Conservation (phyloP, 1,284 basidiomycete species). For the Cryptococcus sp. region DNA sequence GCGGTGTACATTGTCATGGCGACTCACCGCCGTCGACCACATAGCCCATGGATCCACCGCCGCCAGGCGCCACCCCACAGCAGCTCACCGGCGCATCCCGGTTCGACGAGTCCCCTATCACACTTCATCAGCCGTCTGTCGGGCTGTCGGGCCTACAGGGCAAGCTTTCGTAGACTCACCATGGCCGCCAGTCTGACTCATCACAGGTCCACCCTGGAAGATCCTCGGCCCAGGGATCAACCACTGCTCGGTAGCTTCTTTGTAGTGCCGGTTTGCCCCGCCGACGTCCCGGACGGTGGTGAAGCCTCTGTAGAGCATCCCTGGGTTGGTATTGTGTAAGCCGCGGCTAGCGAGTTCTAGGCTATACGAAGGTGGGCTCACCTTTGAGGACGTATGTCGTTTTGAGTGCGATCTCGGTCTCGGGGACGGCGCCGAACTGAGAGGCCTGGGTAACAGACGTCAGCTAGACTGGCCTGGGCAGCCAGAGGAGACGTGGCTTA, state of each 20-base stretch:
- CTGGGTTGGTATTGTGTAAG: no score
- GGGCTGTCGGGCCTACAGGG: no score
- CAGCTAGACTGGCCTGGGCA: conserved; percentile 1
- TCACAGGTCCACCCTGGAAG: conserved; percentile 53
- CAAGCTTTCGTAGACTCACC: conserved; percentile 35
- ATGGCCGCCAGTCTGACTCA: conserved; percentile 56
- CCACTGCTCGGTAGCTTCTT: conserved; percentile 52
- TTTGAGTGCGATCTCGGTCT: conserved; percentile 49
- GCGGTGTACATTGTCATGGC: neutral
- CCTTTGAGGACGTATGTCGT: conserved; percentile 52
- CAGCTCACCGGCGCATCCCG: conserved; percentile 38
- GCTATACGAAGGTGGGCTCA: conserved; percentile 9
- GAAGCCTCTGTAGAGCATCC: conserved; percentile 55
- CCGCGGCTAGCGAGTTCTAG: no score
- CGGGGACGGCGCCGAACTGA: conserved; percentile 42
- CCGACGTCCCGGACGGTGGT: conserved; percentile 56
- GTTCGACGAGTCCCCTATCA: neutral
- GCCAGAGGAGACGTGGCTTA: conserved; percentile 4
- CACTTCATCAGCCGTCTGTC: neutral
- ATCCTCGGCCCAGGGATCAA: conserved; percentile 53
- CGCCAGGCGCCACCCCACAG: conserved; percentile 33
- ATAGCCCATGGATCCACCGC: neutral
- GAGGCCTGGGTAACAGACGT: conserved; percentile 32
- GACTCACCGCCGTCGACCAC: conserved; percentile 9
- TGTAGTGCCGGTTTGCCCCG: conserved; percentile 53